Evolutionary conservation across 805 yeast genomes (phyloP).

Genomic region (Saccharomyces kudriavzevii): DNA sequence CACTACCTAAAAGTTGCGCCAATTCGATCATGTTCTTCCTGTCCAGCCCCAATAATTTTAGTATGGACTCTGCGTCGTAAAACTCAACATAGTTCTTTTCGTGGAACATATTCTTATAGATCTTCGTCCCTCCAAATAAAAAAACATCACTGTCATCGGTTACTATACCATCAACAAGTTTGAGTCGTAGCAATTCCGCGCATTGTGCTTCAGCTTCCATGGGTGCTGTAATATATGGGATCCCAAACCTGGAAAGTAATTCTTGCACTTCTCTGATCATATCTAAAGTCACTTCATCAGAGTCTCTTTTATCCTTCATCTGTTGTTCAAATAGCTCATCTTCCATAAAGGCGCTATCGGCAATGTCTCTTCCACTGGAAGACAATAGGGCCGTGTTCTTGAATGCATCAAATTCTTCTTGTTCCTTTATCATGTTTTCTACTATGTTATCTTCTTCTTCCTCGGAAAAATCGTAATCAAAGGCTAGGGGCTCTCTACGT

Average conservation of each 20-base stretch:
- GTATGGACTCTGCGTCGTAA: slow-evolving; percentile 55
- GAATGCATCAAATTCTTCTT: slow-evolving; percentile 61
- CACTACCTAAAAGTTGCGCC: slow-evolving; percentile 85
- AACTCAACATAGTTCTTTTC: slow-evolving; percentile 89
- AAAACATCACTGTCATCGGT: slow-evolving; percentile 98
- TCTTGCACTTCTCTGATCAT: slow-evolving; percentile 93
- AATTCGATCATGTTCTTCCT: slow-evolving; percentile 63
- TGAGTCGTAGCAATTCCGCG: slow-evolving; percentile 62
- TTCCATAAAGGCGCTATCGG: slow-evolving; percentile 28
- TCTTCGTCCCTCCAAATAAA: slow-evolving; percentile 75
- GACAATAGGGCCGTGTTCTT: slow-evolving; percentile 33
- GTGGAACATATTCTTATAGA: slow-evolving; percentile 89
- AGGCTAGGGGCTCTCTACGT: slow-evolving; percentile 10
- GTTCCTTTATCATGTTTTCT: slow-evolving; percentile 60
- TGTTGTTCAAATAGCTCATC: slow-evolving; percentile 51
- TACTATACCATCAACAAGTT: slow-evolving; percentile 85
- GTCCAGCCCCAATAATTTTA: slow-evolving; percentile 53
- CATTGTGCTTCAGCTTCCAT: slow-evolving; percentile 99
- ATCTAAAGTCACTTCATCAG: slow-evolving; percentile 79
- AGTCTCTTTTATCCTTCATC: slow-evolving; percentile 66
- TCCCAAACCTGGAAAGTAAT: slow-evolving; percentile 76
- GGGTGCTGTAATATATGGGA: slow-evolving; percentile 92
- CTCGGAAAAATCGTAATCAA: slow-evolving; percentile 64
- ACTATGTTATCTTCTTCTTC: slow-evolving; percentile 67
- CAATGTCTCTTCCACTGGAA: slow-evolving; percentile 10